Evolutionary conservation across 495 filamentous ascomycete genomes (phyloP), one percentile per base, ranked within the genome.

Genomic region (Beverwykella pulmonaria): DNA sequence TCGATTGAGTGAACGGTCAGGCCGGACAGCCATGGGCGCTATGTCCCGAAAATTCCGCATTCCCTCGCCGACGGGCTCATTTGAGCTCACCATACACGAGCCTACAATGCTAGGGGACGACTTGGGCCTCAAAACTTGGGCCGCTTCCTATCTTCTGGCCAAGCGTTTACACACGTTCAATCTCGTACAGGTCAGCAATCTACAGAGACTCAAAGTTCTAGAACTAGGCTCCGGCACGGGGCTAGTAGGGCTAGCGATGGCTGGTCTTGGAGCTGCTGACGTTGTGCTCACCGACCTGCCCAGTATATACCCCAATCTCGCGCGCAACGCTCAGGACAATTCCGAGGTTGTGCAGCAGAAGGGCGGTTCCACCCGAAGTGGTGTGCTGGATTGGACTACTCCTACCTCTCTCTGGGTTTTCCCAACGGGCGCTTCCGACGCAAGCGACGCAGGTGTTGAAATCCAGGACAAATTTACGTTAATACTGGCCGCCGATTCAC

Each of bases 51-150:
- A 79, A 4, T 97, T 96, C 82, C 78, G 76, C 1, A 88, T 98
- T 26, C 86, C 87, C 20, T 68, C 68, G 6, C 65, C 60, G 2
- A 59, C 63, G 5, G 60, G 71, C 0, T 17, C 71, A 0, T 82
- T 90, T 66, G 82, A 88, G 39, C 76, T 95, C 54, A 79, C 81
- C 17, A 84, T 98, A 19, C 84, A 93, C 66, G 94, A 98, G 72
- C 94, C 94, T 0, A 86, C 92, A 1, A 77, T 97, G 55, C 96
- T 90, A 0, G 85, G 88, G 2, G 94, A 97, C 75, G 88, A 93
- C 60, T 83, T 97, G 17, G 94, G 94, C 12, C 83, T 92, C 71
- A 97, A 97, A 73, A 97, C 93, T 0, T 97, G 93, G 93, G 86
- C 90, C 0, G 91, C 91, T 0, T 92, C 92, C 0, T 94, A 90